Evolutionary conservation across 2,329 filamentous ascomycete species (phyloP).

Genomic region (Diaporthe citrichinensis): DNA sequence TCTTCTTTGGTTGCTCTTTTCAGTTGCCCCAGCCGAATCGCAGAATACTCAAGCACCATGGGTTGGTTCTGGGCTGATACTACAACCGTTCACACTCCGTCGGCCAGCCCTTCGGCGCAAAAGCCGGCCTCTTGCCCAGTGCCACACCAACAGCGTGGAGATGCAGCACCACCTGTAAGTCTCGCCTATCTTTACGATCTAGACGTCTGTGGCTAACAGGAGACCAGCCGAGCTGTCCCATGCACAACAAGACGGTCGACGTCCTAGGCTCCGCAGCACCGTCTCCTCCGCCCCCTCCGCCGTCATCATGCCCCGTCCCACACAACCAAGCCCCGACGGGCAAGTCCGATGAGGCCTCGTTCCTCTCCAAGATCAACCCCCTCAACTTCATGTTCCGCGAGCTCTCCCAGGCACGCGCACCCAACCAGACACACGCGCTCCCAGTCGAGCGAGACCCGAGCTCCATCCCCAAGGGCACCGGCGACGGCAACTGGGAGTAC

Average conservation of each 20-base stretch:
- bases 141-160: conserved; percentile 44
- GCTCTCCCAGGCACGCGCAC: conserved; percentile 83
- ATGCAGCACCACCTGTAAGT: conserved; percentile 58
- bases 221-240: conserved; percentile 66
- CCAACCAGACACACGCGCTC: conserved; percentile 79
- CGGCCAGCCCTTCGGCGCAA: conserved; percentile 36
- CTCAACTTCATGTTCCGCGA: conserved; percentile 97
- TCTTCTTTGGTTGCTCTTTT: not conserved
- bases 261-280: conserved; percentile 56
- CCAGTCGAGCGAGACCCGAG: conserved; percentile 87
- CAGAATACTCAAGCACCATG: conserved; percentile 54
- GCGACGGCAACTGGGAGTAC: conserved; percentile 92
- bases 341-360: conserved; percentile 53
- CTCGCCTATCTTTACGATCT: not conserved
- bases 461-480: conserved; percentile 89
- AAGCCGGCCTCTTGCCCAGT: conserved; percentile 42
- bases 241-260: conserved; percentile 69
- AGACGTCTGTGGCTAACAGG: conserved; percentile 43
- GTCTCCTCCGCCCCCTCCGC: conserved; percentile 48
- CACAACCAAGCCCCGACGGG: conserved; percentile 50
- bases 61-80: conserved; percentile 76
- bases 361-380: conserved; percentile 71
- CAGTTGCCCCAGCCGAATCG: not conserved
- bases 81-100: conserved; percentile 48
- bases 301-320: conserved; percentile 62